Base-by-base conservation (phyloP, 2,329 filamentous ascomycete genomes). In the Calycina marina region DNA sequence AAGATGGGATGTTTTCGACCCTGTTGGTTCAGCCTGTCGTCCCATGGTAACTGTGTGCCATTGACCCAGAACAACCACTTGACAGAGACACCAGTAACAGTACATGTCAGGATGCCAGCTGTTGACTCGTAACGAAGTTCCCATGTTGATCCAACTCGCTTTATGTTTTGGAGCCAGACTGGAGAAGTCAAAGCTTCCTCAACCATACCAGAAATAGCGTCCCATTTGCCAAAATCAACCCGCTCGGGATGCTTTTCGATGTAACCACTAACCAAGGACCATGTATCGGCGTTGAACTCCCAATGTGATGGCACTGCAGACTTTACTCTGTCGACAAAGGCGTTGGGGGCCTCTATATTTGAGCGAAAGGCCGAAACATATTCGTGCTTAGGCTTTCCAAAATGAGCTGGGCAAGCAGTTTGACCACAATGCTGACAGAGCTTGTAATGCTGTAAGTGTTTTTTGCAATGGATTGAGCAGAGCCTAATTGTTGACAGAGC, bases 401-500 rank as follows among this genome's bases (percentile, higher is more conserved):
- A 62, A 41, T 71, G 77, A 4, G 50, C 47, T 1, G 52, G 45
- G 46, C 72, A 77, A 8, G 63, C 61, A 3, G 65, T 69, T 41
- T 75, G 65, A 0, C 49, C 53, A 40, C 73, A 78, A 4, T 59
- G 47, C 1, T 41, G 44, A 42, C 72, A 77, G 22, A 50, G 41
- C 20, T 62, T 55, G 5, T 75, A 57, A 1, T n/a, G n/a, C n/a
- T n/a, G n/a, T n/a, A n/a, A n/a, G n/a, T n/a, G n/a, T n/a, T n/a
- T n/a, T n/a, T n/a, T n/a, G n/a, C n/a, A n/a, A n/a, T n/a, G n/a
- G n/a, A n/a, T n/a, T n/a, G n/a, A n/a, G n/a, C n/a, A n/a, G n/a
- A n/a, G n/a, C n/a, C n/a, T n/a, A n/a, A n/a, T n/a, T n/a, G n/a
- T n/a, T n/a, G n/a, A n/a, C n/a, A n/a, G n/a, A n/a, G n/a, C n/a